Conservation (phyloP, 2,329 filamentous ascomycete genomes). For the Fusarium chuoi region DNA sequence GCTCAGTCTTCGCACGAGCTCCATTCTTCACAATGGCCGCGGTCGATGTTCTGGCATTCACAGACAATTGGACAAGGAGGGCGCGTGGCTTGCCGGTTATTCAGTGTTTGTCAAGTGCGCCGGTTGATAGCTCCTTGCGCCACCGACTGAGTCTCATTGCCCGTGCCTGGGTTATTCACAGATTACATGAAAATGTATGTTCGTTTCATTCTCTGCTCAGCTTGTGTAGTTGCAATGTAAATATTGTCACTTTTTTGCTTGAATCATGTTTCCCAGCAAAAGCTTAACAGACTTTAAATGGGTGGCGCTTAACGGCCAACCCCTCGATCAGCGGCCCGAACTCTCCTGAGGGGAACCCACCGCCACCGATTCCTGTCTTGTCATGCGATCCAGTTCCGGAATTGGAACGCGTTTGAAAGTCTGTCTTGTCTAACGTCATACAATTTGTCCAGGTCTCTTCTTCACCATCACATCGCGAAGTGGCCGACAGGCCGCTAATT, state of each 20-base stretch:
- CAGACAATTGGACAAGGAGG: conserved; percentile 56
- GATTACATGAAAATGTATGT: conserved; percentile 38
- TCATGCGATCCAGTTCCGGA: conserved; percentile 20
- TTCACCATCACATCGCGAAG: conserved; percentile 28
- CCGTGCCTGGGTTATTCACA: conserved; percentile 46
- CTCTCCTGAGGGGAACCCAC: conserved; percentile 36
- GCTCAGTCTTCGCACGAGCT: conserved; percentile 55
- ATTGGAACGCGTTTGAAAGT: conserved; percentile 32
- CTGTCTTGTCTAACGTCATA: conserved; percentile 40
- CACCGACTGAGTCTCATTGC: conserved; percentile 48
- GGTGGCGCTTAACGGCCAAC: conserved; percentile 40
- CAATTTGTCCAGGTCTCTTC: conserved; percentile 24
- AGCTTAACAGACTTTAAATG: conserved; percentile 31
- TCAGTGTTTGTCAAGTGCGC: conserved; percentile 45
- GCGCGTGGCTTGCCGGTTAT: conserved; percentile 51
- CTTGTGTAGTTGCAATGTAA: background rate
- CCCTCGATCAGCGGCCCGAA: conserved; percentile 40
- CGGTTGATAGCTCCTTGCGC: conserved; percentile 43
- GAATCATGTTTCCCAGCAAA: conserved; percentile 10
- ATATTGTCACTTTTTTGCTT: background rate
- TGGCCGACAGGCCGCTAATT: conserved; percentile 33
- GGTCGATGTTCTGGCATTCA: conserved; percentile 58
- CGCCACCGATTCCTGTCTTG: conserved; percentile 38
- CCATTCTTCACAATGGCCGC: conserved; percentile 65
- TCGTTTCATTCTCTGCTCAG: conserved; percentile 12